Percentiles rank a stretch among this genome's conserved stretches.
These are phyloP conservation scores for Phanerodontia chrysosporium DNA, from an alignment of 768 basidiomycete species.

Conservation along the genomic window DNA sequence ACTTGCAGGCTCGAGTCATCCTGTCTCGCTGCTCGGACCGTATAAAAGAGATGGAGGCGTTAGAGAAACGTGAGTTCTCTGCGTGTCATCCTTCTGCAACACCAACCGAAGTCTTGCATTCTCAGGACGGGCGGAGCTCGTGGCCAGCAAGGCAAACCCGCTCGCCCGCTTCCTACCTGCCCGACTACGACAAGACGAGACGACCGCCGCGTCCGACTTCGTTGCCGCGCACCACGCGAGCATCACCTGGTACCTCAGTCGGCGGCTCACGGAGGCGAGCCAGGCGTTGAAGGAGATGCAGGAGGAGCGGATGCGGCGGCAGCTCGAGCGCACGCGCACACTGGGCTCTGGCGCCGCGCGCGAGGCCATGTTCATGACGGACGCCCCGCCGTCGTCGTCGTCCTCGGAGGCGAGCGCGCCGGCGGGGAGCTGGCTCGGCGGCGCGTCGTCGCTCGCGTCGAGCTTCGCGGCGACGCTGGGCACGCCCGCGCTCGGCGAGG, in stretches of 20 bases:
- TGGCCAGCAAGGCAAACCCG: constrained; percentile 60
- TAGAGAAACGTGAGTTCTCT: constrained; percentile 89
- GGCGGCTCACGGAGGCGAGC: constrained; percentile 74
- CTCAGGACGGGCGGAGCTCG: constrained; percentile 63
- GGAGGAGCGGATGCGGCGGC: constrained; percentile 87
- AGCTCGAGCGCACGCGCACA: constrained; percentile 77
- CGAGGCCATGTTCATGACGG: constrained; percentile 48
- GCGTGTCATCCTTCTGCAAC: constrained; percentile 11
- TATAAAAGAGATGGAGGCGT: constrained; percentile 80
- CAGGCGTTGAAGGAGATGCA: constrained; percentile 84
- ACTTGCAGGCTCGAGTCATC: constrained; percentile 85
- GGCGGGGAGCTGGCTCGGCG: constrained; percentile 57
- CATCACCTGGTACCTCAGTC: constrained; percentile 87
- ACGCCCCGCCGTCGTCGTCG: constrained; percentile 22
- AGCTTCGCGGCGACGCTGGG: constrained; percentile 52
- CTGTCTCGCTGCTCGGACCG: constrained; percentile 82
- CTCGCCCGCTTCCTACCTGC: constrained; percentile 68
- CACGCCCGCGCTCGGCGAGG: constrained; percentile 31
- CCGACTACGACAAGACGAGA: constrained; percentile 57
- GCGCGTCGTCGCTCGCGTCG: constrained; percentile 49
- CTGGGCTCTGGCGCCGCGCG: constrained; percentile 77
- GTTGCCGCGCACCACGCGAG: constrained; percentile 89
- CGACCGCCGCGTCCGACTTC: constrained; percentile 60
- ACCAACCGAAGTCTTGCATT: neutral
- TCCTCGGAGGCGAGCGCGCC: constrained; percentile 15